phyloP scores from a whole-genome alignment of 805 yeast genomes.

The Peterozyma xylosa region DNA sequence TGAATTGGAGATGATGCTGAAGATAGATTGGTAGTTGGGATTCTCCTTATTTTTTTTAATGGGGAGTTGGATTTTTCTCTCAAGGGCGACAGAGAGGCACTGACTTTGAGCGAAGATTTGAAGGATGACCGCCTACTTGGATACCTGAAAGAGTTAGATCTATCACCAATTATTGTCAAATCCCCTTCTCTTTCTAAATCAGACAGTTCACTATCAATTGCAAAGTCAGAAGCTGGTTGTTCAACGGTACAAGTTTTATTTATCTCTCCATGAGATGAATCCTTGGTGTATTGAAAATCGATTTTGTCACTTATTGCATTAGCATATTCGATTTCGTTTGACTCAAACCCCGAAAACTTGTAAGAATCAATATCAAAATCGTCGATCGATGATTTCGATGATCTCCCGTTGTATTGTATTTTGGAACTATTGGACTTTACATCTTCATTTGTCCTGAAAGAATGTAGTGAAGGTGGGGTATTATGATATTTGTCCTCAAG shows the following conservation, averaged over 20 bases:
- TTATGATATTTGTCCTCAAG: background rate
- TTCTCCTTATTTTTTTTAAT: background rate
- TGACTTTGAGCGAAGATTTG: too few relatives aligned
- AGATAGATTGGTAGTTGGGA: background rate
- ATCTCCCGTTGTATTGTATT: background rate
- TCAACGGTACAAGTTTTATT: too few relatives aligned
- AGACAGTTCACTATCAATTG: too few relatives aligned
- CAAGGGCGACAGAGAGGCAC: too few relatives aligned
- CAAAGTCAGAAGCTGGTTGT: too few relatives aligned
- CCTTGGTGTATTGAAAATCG: background rate
- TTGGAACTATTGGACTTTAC: background rate
- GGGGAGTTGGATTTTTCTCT: background rate
- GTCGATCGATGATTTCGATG: background rate
- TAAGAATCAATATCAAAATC: background rate
- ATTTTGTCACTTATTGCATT: background rate
- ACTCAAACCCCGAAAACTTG: background rate
- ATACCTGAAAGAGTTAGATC: too few relatives aligned
- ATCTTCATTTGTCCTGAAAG: background rate
- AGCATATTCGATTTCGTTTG: background rate
- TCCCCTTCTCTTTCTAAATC: too few relatives aligned
- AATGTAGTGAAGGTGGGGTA: conserved; percentile 4
- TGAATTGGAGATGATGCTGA: background rate
- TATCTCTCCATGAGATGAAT: background rate
- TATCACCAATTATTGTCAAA: too few relatives aligned
- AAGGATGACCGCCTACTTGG: too few relatives aligned